These are phyloP conservation scores for Acarospora socialis DNA, from an alignment of 2,329 filamentous ascomycete species.

Conservation along the genomic window DNA sequence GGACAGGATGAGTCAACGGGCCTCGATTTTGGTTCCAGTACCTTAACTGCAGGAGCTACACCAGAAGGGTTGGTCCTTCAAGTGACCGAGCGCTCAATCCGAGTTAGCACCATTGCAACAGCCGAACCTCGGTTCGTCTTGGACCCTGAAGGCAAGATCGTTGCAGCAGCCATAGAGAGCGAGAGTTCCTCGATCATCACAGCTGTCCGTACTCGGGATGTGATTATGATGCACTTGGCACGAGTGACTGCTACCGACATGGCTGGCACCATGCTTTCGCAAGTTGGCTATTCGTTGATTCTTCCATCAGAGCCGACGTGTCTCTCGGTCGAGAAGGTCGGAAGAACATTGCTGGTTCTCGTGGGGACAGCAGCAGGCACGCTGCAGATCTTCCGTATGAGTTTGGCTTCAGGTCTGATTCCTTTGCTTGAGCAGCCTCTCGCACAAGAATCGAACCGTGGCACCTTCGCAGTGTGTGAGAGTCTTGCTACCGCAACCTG, in stretches of 20 bases:
- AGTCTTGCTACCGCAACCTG: constrained; percentile 7
- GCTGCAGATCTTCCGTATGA: constrained; percentile 21
- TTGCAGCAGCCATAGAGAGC: constrained; percentile 21
- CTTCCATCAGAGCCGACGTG: constrained; percentile 25
- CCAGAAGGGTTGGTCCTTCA: constrained; percentile 25
- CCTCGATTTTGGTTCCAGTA: constrained; percentile 28
- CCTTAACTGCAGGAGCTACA: constrained; percentile 29
- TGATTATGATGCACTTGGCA: constrained; percentile 19
- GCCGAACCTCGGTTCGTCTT: constrained; percentile 14
- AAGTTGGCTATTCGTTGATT: too few species aligned
- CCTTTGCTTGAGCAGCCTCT: constrained; percentile 20
- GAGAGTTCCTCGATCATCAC: constrained; percentile 18
- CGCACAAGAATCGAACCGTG: constrained; percentile 20
- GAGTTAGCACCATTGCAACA: constrained; percentile 18
- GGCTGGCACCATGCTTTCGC: too few species aligned
- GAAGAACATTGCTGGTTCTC: constrained; percentile 21
- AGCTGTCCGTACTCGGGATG: constrained; percentile 17
- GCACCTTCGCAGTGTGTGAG: constrained; percentile 10
- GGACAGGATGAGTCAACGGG: constrained; percentile 26
- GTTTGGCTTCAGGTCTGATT: constrained; percentile 13
- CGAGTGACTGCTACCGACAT: constrained; percentile 13
- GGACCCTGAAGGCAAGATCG: constrained; percentile 15
- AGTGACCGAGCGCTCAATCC: constrained; percentile 26
- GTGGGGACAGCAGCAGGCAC: constrained; percentile 27
- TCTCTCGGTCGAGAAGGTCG: constrained; percentile 20